A percentile compares a stretch with the other conserved stretches of the same genome.
Evolutionary conservation across 768 basidiomycete genomes (phyloP).

Genomic region (Hirschioporus abietinus): DNA sequence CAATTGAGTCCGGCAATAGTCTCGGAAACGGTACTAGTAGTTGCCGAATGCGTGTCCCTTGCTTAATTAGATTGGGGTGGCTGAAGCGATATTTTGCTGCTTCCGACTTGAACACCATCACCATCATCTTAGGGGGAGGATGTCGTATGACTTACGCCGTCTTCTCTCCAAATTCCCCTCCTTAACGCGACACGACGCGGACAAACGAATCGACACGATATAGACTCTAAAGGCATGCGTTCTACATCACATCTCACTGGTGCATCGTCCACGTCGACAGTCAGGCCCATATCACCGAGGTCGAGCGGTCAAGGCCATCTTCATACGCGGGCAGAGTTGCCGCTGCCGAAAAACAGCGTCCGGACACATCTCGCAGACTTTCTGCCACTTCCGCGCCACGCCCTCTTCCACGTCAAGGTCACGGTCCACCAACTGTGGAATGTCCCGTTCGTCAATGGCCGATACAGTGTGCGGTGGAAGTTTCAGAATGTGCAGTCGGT

Average conservation of each 20-base stretch:
- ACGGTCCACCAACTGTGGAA: conserved; percentile 63
- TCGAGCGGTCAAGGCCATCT: background rate
- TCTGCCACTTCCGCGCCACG: conserved; percentile 48
- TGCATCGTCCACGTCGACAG: background rate
- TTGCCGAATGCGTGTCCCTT: background rate
- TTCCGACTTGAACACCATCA: background rate
- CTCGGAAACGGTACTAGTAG: background rate
- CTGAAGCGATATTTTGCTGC: background rate
- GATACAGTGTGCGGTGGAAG: conserved; percentile 69
- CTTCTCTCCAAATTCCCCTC: background rate
- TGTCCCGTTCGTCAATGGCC: conserved; percentile 66
- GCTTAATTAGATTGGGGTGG: background rate
- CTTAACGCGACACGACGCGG: background rate
- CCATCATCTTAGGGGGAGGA: background rate
- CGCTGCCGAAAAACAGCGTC: background rate
- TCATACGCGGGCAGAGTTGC: background rate
- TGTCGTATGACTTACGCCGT: background rate
- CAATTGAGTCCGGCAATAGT: background rate
- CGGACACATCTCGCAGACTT: conserved; percentile 16
- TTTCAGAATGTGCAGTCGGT: conserved; percentile 51
- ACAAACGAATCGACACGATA: background rate
- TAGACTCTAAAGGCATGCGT: background rate
- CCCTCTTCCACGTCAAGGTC: conserved; percentile 57
- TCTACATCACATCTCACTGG: conserved; percentile 1
- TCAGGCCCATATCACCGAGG: background rate